A percentile compares a stretch with the other conserved stretches of the same genome.
phyloP scores from a whole-genome alignment of 495 filamentous ascomycete genomes.

The Halenospora varia region DNA sequence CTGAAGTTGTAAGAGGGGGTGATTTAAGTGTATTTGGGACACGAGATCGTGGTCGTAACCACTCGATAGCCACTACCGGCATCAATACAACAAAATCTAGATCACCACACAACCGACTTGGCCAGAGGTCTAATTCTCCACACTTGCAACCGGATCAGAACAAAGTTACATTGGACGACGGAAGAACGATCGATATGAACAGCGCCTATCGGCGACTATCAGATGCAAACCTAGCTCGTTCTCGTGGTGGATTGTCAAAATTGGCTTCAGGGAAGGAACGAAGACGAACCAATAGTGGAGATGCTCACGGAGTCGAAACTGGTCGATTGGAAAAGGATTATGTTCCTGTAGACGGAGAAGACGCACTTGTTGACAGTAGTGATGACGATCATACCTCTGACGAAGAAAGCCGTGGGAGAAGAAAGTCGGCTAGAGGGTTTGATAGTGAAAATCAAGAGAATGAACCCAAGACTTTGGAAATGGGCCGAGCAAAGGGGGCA shows the following conservation, averaged over 20 bases:
- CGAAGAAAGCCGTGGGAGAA: conserved; percentile 46
- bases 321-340: conserved; percentile 70
- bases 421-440: conserved; percentile 30
- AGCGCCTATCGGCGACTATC: conserved; percentile 60
- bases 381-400: conserved; percentile 49
- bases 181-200: conserved; percentile 51
- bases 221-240: conserved; percentile 56
- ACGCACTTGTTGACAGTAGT: conserved; percentile 47
- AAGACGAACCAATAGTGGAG: conserved; percentile 16
- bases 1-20: conserved; percentile 42
- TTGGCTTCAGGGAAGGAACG: conserved; percentile 34
- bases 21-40: conserved; percentile 39
- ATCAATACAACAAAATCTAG: conserved; percentile 47
- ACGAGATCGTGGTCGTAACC: conserved; percentile 39
- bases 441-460: conserved; percentile 28
- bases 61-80: conserved; percentile 38
- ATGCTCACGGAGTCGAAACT: conserved; percentile 25
- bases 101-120: conserved; percentile 52
- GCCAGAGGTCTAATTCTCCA: conserved; percentile 58
- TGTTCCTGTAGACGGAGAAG: conserved; percentile 55
- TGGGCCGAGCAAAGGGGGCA: conserved; percentile 28
- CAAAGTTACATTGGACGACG: conserved; percentile 43
- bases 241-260: conserved; percentile 48
- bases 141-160: conserved; percentile 28
- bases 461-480: conserved; percentile 25